Evolutionary conservation across 163 green algal genomes (phyloP), one percentile per base, ranked within the genome.

Genomic region (Volvox carteri): DNA sequence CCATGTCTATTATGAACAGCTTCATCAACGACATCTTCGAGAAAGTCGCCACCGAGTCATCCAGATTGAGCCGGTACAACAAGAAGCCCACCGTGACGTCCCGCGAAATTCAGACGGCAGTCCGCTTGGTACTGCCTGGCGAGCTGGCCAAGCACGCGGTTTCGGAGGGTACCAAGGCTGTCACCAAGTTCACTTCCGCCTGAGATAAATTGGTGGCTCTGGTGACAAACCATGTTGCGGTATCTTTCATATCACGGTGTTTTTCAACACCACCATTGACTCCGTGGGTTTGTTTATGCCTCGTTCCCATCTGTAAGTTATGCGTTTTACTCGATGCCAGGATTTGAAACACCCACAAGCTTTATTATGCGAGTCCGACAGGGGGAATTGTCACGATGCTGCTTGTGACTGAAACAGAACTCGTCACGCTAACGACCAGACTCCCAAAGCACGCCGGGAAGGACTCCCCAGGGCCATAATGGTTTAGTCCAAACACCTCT

Each of bases 181-280:
- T 99, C 56, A 99, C 97, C 93, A 99, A 99, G 94, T 99, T 98
- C 94, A 99, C 97, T 78, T 96, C 95, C 5, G 2, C 44, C 97
- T 78, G 97, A 98, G 94, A 94, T 99, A 93, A n/a, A n/a, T n/a
- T n/a, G n/a, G n/a, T n/a, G n/a, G n/a, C n/a, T n/a, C n/a, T n/a
- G n/a, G n/a, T n/a, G 98, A 98, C 88, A 96, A 98, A 94, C 96
- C 98, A 94, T 98, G 97, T 83, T 30, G 25, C 54, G 33, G 30
- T 33, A 30, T 33, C 74, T 93, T 28, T 80, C 91, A 70, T 92
- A 92, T 94, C 86, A 23, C 78, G 78, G 86, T 87, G 80, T 87
- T 87, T 87, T 48, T 85, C 54, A 85, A 85, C 78, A 85, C 78
- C 78, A 85, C 78, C 54, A 25, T 21, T 46, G 14, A 70, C n/a